These are phyloP conservation scores for Vitis rotundifolia DNA, from an alignment of 164 flowering plant species.

Conservation along the genomic window DNA sequence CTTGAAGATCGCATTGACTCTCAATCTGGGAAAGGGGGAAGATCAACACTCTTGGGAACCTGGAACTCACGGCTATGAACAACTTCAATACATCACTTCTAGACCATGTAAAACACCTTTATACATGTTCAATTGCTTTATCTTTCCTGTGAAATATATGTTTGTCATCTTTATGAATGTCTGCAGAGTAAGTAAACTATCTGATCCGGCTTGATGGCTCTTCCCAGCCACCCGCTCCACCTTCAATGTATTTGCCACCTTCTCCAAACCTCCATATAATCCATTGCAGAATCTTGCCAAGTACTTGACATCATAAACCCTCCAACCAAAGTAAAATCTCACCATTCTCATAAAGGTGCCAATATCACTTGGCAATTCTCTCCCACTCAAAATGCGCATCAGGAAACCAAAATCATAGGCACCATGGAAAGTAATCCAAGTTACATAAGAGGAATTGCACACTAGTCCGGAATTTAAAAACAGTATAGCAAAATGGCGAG, in stretches of 20 bases:
- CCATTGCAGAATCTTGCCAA: constrained; percentile 23
- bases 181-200: too few relatives aligned
- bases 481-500: constrained; percentile 21
- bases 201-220: constrained; percentile 26
- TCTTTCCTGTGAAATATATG: too few relatives aligned
- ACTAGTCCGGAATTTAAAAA: constrained; percentile 26
- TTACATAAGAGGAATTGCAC: constrained; percentile 9
- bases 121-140: too few relatives aligned
- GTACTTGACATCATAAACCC: constrained; percentile 30
- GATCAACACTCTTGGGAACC: constrained; percentile 98
- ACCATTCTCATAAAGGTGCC: constrained; percentile 8
- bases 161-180: too few relatives aligned
- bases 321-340: constrained; percentile 14
- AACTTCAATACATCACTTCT: too few relatives aligned
- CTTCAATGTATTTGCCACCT: constrained; percentile 18
- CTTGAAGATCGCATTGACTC: constrained; percentile 96
- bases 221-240: constrained; percentile 27
- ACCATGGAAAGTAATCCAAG: constrained; percentile 34
- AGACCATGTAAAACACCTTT: too few relatives aligned
- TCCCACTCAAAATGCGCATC: constrained; percentile 21
- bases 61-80: constrained; percentile 19
- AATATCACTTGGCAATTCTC: constrained; percentile 11
- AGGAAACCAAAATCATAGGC: constrained; percentile 36
- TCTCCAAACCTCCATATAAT: constrained; percentile 32
- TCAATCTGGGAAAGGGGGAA: constrained; percentile 72